Conservation (phyloP, 2,329 filamentous ascomycete species). For the Xylaria sp. region DNA sequence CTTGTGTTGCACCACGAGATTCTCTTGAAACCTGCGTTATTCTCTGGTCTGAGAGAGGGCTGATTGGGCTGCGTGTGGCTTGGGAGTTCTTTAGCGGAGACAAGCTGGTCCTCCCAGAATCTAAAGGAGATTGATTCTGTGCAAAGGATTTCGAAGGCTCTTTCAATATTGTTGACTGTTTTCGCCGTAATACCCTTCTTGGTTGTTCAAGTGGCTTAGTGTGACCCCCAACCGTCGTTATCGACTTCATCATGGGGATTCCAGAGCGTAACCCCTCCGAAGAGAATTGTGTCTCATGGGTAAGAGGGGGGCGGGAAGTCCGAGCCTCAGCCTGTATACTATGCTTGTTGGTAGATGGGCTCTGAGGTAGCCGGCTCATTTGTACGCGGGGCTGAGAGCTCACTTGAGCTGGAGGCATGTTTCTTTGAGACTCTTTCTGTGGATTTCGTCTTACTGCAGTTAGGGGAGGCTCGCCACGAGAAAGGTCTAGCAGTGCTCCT, state of each 20-base stretch:
- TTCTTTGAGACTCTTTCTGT: constrained; percentile 46
- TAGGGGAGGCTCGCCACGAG: constrained; percentile 44
- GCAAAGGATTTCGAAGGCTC: constrained; percentile 47
- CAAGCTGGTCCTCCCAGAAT: constrained; percentile 55
- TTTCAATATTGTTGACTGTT: constrained; percentile 60
- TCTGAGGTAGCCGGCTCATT: constrained; percentile 54
- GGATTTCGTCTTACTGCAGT: constrained; percentile 42
- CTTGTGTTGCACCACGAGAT: constrained; percentile 55
- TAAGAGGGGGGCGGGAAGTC: constrained; percentile 52
- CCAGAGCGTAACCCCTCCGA: constrained; percentile 52
- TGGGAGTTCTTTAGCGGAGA: constrained; percentile 58
- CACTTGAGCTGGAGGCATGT: constrained; percentile 35
- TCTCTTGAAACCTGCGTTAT: constrained; percentile 59
- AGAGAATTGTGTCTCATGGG: constrained; percentile 59
- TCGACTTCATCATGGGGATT: constrained; percentile 49
- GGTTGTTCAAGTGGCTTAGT: constrained; percentile 50
- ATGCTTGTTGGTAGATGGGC: constrained; percentile 45
- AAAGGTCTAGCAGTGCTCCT: constrained; percentile 47
- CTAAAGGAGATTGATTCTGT: constrained; percentile 52
- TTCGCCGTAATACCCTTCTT: constrained; percentile 61
- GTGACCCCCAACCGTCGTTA: constrained; percentile 52
- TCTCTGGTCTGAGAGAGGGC: constrained; percentile 55
- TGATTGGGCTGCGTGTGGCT: constrained; percentile 51
- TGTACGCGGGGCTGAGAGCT: constrained; percentile 45
- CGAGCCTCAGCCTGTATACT: constrained; percentile 29